phyloP scores from a whole-genome alignment of 805 yeast species.

The Kodamaea hsintzibuensis region DNA sequence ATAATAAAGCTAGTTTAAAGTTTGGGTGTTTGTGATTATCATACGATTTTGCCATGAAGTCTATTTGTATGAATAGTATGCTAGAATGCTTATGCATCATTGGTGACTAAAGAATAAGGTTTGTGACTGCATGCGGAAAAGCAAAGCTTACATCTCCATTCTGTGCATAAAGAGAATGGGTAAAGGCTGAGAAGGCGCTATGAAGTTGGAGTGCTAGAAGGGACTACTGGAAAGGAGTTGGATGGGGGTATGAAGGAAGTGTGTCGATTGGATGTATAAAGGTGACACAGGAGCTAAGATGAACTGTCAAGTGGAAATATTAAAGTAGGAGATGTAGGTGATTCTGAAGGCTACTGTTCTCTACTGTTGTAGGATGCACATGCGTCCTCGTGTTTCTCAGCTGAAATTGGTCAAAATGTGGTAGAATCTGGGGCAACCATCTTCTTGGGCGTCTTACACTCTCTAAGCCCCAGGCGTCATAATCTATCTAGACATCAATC shows the following conservation, averaged over 20 bases:
- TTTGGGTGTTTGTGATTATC: neutral
- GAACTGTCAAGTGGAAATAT: no score
- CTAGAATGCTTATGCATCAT: neutral
- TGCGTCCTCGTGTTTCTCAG: neutral
- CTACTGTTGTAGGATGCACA: neutral
- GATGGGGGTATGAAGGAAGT: no score
- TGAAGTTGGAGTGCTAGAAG: no score
- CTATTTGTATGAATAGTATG: neutral
- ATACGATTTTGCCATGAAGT: neutral
- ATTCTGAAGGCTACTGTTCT: neutral
- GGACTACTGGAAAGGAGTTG: no score
- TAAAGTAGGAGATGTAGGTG: neutral
- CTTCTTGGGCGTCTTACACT: no score
- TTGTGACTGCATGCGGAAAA: neutral
- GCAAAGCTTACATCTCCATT: neutral
- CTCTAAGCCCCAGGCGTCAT: no score
- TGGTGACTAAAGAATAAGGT: constrained; percentile 2
- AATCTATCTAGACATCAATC: no score
- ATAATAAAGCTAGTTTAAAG: neutral
- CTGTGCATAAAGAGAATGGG: no score
- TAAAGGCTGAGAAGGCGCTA: no score
- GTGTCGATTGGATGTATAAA: no score
- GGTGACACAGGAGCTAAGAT: no score
- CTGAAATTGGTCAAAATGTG: neutral
- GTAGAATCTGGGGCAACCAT: neutral